Conservation (phyloP, 345 rosid genomes). For the Acer yangbiense region DNA sequence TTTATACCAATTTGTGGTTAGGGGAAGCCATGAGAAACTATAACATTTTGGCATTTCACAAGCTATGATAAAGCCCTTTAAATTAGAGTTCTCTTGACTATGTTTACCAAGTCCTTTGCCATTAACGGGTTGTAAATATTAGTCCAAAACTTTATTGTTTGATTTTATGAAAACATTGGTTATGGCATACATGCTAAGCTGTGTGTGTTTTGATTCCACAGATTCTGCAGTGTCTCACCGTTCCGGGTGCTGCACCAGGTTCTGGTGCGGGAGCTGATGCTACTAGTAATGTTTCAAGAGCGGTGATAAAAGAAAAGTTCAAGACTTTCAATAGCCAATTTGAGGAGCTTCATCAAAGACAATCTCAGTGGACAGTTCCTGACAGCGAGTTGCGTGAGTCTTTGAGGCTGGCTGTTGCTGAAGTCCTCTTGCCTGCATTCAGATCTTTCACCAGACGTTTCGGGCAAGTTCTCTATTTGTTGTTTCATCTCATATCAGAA, state of each 20-base stretch:
- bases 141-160: background rate
- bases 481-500: background rate
- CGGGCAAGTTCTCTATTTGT: slow-evolving; percentile 47
- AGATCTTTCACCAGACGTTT: slow-evolving; percentile 89
- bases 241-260: slow-evolving; percentile 43
- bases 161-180: background rate
- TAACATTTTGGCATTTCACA: background rate
- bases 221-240: slow-evolving; percentile 91
- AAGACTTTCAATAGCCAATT: slow-evolving; percentile 85
- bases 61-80: background rate
- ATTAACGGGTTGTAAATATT: background rate
- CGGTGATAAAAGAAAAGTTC: slow-evolving; percentile 83
- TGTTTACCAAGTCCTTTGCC: background rate
- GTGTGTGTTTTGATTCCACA: slow-evolving; percentile 34
- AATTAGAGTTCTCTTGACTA: background rate
- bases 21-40: background rate
- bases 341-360: slow-evolving; percentile 91
- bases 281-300: slow-evolving; percentile 59
- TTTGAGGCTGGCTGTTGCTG: slow-evolving; percentile 92
- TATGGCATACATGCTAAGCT: slow-evolving; percentile 11
- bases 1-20: background rate
- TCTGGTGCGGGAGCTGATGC: slow-evolving; percentile 38
- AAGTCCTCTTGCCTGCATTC: slow-evolving; percentile 92
- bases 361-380: slow-evolving; percentile 96
- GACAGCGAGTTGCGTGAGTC: slow-evolving; percentile 96